Evolutionary conservation across 2,329 filamentous ascomycete genomes (phyloP).

Genomic region (Diaporthe ampelina): DNA sequence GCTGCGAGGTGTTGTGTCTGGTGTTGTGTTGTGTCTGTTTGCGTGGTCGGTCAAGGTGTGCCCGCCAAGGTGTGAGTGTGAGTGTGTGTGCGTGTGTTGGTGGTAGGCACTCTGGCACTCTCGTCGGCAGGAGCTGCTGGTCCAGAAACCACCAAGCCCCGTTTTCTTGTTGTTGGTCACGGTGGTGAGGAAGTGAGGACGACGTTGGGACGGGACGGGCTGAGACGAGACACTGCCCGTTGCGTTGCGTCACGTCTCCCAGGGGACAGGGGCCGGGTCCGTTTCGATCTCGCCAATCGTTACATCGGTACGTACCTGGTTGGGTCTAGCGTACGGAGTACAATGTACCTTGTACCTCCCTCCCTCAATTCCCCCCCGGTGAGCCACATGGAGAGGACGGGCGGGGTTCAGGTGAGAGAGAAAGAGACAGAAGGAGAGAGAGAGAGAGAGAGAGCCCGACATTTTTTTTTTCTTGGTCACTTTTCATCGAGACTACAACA

Average conservation of each 20-base stretch:
- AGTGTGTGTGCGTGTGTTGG: not conserved
- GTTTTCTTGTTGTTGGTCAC: too few relatives aligned
- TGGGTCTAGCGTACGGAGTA: not conserved
- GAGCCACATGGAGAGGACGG: conserved; percentile 7
- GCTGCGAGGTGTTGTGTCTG: not conserved
- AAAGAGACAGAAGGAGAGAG: too few relatives aligned
- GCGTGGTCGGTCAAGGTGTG: not conserved
- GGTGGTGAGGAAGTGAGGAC: not conserved
- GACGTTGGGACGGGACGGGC: not conserved
- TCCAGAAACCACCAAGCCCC: too few relatives aligned
- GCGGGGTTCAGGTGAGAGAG: conserved; percentile 8
- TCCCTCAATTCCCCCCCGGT: not conserved
- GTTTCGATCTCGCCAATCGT: conserved; percentile 33
- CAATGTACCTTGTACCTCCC: not conserved
- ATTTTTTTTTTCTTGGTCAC: not conserved
- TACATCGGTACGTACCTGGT: conserved; percentile 9
- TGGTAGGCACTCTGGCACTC: not conserved
- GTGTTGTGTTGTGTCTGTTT: conserved; percentile 1
- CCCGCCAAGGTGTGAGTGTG: not conserved
- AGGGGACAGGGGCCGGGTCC: conserved; percentile 12
- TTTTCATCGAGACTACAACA: not conserved
- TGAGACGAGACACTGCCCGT: conserved; percentile 25
- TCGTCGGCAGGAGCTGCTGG: not conserved
- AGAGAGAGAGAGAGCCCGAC: not conserved
- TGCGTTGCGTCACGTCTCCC: conserved; percentile 20